These are phyloP conservation scores for Orbilia brochopaga DNA, from an alignment of 2,329 filamentous ascomycete genomes.

Conservation along the genomic window DNA sequence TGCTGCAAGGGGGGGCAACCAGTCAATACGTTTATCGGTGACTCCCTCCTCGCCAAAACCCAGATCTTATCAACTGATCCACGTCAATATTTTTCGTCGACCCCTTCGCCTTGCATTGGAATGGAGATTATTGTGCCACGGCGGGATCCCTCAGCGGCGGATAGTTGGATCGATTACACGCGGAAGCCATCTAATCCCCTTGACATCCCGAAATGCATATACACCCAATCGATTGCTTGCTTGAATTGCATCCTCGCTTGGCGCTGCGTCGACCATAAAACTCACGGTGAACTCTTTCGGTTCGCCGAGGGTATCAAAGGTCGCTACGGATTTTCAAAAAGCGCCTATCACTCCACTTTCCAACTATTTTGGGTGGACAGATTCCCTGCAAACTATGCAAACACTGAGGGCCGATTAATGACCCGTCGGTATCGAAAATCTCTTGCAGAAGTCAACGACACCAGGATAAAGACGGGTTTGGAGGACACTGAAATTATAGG, in stretches of 20 bases:
- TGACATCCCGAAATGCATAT: slow-evolving; percentile 34
- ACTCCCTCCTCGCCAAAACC: slow-evolving; percentile 7
- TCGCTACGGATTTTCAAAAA: slow-evolving; percentile 13
- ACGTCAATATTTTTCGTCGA: slow-evolving; percentile 17
- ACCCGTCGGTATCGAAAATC: not conserved
- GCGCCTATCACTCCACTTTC: slow-evolving; percentile 25
- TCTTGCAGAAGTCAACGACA: slow-evolving; percentile 9
- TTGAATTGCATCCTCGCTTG: slow-evolving; percentile 39
- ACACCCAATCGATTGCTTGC: slow-evolving; percentile 25
- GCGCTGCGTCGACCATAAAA: slow-evolving; percentile 26
- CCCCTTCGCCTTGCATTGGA: slow-evolving; percentile 36
- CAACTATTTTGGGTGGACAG: slow-evolving; percentile 28
- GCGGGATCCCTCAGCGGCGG: slow-evolving; percentile 13
- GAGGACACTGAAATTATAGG: slow-evolving; percentile 15
- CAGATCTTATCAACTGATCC: not conserved
- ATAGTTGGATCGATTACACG: slow-evolving; percentile 35
- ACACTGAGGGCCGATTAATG: not conserved
- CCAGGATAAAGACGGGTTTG: slow-evolving; percentile 16
- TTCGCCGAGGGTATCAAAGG: slow-evolving; percentile 34
- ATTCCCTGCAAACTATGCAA: slow-evolving; percentile 10
- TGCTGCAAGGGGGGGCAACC: slow-evolving; percentile 35
- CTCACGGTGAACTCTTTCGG: slow-evolving; percentile 35
- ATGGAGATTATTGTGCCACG: slow-evolving; percentile 28
- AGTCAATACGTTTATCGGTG: slow-evolving; percentile 26
- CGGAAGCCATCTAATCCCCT: slow-evolving; percentile 16